These are phyloP conservation scores for Solanum virginianum DNA, from an alignment of 257 asterid species.

Conservation along the genomic window DNA sequence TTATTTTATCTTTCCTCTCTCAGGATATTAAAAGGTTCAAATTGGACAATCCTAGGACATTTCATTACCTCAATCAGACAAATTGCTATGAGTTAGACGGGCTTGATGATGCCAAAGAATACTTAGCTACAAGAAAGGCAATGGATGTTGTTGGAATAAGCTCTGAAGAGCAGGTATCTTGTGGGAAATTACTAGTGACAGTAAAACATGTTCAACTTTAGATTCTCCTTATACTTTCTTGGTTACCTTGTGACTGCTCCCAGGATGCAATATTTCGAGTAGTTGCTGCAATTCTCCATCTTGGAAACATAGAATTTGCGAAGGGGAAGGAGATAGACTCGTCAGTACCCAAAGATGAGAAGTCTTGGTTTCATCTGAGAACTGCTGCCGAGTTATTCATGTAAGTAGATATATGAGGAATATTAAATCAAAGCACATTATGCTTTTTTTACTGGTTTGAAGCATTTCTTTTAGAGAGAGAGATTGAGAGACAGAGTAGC, in stretches of 20 bases:
- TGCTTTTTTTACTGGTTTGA: neutral
- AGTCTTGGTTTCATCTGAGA: conserved; percentile 79
- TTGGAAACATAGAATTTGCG: conserved; percentile 85
- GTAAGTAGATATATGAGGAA: conserved; percentile 25
- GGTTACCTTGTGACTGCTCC: neutral
- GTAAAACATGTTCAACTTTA: neutral
- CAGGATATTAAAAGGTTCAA: conserved; percentile 76
- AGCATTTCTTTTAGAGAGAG: neutral
- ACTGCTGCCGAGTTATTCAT: conserved; percentile 90
- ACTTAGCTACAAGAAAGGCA: conserved; percentile 76
- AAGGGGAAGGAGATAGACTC: conserved; percentile 91
- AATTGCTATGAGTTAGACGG: conserved; percentile 78
- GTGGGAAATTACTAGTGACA: neutral
- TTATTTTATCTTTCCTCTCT: conserved; percentile 5
- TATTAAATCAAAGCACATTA: neutral
- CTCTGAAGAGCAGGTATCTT: conserved; percentile 73
- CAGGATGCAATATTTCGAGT: conserved; percentile 97
- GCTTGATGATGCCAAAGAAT: conserved; percentile 78
- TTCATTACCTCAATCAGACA: conserved; percentile 90
- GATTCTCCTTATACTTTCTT: neutral
- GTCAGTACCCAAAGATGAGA: conserved; percentile 91
- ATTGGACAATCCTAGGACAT: conserved; percentile 74
- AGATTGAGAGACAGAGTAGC: neutral
- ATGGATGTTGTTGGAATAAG: conserved; percentile 98
- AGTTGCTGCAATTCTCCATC: conserved; percentile 94